phyloP scores from a whole-genome alignment of 768 basidiomycete species.

The Porphyrellus cyaneotinctus region DNA sequence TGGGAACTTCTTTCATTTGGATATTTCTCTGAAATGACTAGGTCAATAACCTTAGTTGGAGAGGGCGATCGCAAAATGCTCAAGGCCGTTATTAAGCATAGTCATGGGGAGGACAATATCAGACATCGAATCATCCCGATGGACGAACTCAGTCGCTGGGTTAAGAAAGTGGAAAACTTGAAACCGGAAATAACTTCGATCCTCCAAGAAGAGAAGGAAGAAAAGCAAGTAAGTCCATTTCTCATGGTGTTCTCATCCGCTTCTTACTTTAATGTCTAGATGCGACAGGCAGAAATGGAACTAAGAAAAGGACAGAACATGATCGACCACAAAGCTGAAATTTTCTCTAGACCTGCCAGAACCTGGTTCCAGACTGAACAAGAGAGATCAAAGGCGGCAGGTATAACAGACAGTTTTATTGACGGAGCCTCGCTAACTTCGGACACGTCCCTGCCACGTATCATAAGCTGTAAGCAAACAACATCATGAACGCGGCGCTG shows the following conservation, averaged over 20 bases:
- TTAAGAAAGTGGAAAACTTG: constrained; percentile 60
- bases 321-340: constrained; percentile 89
- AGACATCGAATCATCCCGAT: constrained; percentile 83
- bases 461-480: constrained; percentile 77
- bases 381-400: constrained; percentile 78
- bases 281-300: constrained; percentile 94
- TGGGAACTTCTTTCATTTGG: constrained; percentile 7
- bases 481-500: constrained; percentile 60
- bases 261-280: constrained; percentile 38
- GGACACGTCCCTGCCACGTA: not conserved
- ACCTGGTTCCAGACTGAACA: constrained; percentile 97
- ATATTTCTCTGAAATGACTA: constrained; percentile 29
- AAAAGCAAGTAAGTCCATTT: constrained; percentile 67
- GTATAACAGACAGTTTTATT: constrained; percentile 36
- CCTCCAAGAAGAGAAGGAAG: constrained; percentile 89
- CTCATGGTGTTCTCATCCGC: not conserved
- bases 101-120: constrained; percentile 71
- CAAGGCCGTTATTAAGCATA: constrained; percentile 91
- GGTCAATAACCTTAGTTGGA: constrained; percentile 92
- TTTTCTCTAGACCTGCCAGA: constrained; percentile 86
- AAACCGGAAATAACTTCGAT: constrained; percentile 77
- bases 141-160: constrained; percentile 70
- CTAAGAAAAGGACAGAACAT: constrained; percentile 92
- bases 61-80: constrained; percentile 96
- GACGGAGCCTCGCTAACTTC: constrained; percentile 5